These are phyloP conservation scores for Cyclotella atomus DNA, from an alignment of 108 stramenopile genomes.

Conservation along the genomic window DNA sequence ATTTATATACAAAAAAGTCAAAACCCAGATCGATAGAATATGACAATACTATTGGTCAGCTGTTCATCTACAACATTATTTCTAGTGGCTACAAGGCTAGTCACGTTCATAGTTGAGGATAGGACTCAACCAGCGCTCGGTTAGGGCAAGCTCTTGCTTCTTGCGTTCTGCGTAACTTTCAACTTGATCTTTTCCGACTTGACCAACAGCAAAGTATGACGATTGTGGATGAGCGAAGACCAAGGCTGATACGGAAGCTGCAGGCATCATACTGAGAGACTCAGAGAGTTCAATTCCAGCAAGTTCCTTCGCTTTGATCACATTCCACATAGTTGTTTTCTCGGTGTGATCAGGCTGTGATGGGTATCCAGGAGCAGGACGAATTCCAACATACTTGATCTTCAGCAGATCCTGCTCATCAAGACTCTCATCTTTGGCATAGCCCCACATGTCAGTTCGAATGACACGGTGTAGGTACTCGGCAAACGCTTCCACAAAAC, in stretches of 20 bases:
- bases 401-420: constrained; percentile 94
- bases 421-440: constrained; percentile 88
- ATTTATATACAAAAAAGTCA: too few relatives aligned
- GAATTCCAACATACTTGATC: constrained; percentile 99
- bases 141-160: constrained; percentile 76
- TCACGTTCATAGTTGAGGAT: constrained; percentile 97
- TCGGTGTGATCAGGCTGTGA: constrained; percentile 99
- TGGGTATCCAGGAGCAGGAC: constrained; percentile 99
- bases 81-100: too few relatives aligned
- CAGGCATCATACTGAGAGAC: constrained; percentile 98
- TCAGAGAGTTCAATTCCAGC: constrained; percentile 94
- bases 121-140: constrained; percentile 97
- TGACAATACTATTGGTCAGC: too few relatives aligned
- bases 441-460: constrained; percentile 97
- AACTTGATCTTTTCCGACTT: constrained; percentile 99
- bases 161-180: constrained; percentile 96
- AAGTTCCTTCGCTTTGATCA: constrained; percentile 91
- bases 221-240: constrained; percentile 98
- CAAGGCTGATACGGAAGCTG: constrained; percentile 95
- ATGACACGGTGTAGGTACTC: constrained; percentile 97
- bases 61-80: too few relatives aligned
- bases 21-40: too few relatives aligned
- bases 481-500: constrained; percentile 99
- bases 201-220: constrained; percentile 98
- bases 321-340: constrained; percentile 97